Evolutionary conservation across 2,329 filamentous ascomycete species (phyloP), one percentile per base, ranked within the genome.

Genomic region (Apiospora aurea): DNA sequence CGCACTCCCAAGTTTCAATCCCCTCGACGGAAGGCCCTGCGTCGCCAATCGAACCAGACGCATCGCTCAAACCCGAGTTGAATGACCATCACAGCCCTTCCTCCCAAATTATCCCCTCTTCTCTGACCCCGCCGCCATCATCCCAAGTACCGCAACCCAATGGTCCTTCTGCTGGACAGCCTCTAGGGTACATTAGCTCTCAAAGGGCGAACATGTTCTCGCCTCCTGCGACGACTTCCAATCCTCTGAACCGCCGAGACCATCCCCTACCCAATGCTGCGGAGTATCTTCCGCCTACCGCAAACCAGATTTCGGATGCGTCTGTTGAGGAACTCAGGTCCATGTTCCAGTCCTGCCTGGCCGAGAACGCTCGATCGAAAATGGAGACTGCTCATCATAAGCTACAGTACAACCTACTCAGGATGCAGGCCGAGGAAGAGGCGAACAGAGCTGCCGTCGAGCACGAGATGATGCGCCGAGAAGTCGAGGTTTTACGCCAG

Each of bases 311-410:
- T 29, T 81, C 84, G 34, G 85, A 87, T 66, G 89, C 88, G 0
- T 83, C 87, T 0, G 76, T 84, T 2, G 88, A 90, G 11, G 86
- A 91, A 76, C 85, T 92, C 44, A 86, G 88, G 18, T 81, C 81
- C 71, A 88, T 91, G 87, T 80, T 92, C 68, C 84, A 88, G 72
- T 81, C 82, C 3, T 86, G 85, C 74, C 81, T 91, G 57, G 85
- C 85, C 29, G 88, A 92, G 75, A 87, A 90, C 73, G 85, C 86
- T 66, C 87, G 85, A 76, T 82, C 91, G 68, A 94, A 96, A 78
- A 95, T 95, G 85, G 93, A 95, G 72, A 92, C 93, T 21, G 93
- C 95, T 44, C 95, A 98, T 80, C 93, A 96, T 84, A 97, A 96
- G 83, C 85, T 98, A 71, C 96, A 98, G 81, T 93, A 95, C 79